Evolutionary conservation across 1,284 basidiomycete genomes (phyloP), one percentile per base, ranked within the genome.

Genomic region (Ceratobasidium papillatum): DNA sequence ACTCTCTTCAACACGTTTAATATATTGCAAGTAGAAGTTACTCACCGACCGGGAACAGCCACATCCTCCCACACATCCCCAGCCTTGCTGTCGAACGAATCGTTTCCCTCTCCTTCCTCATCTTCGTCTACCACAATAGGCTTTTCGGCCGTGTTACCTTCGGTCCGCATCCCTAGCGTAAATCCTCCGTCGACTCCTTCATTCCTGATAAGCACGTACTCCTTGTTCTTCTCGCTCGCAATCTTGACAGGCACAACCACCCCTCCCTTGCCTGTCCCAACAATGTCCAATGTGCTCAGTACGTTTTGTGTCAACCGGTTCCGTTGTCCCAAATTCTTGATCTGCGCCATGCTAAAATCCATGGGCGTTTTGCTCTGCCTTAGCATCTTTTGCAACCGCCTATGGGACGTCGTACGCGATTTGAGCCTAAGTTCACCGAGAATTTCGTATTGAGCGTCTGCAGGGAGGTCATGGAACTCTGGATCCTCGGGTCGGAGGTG

Each of bases 361-460:
- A 98, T 86, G 0, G 97, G 90, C 0, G 96, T 97, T 0, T 87
- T 87, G 0, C 96, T 88, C 12, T 87, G 88, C 59, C 86, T 86
- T 7, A 98, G 84, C 98, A 99, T 99, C 74, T 92, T 91, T 79
- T 97, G 93, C 38, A 99, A 84, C 11, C 98, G 92, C 65, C 90
- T 90, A 83, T 96, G 93, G 4, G 95, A 98, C 7, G 95, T 97
- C 82, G 98, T 95, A 1, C 98, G 89, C 0, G 96, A 98, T 81
- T 95, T 95, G 56, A 97, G 85, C 3, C 96, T 90, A 74, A 99
- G 84, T 83, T 99, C 98, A 74, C 97, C 97, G 36, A 99, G 92
- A 78, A 99, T 96, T 84, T 99, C 98, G 82, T 99, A 99, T 81
- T 99, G 96, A 27, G 98, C 90, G 82, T 99, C 96, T 0, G 94